Evolutionary conservation across 2,329 filamentous ascomycete species (phyloP), one percentile per base, ranked within the genome.

Genomic region (Reticulascus tulasneorum): DNA sequence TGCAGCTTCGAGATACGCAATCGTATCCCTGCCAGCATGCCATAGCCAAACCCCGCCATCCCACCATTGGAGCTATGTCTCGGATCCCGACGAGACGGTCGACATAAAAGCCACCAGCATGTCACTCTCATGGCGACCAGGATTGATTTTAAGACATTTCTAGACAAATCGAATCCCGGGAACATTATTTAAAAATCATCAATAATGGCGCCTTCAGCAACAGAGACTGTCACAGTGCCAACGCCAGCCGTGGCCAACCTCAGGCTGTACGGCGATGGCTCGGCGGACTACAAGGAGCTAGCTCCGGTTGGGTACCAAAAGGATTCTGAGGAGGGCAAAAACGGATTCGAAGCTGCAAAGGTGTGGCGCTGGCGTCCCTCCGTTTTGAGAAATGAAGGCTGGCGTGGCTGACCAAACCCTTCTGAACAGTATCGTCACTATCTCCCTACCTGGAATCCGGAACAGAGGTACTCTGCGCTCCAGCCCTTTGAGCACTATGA

Each of bases 401-500:
- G n/a, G n/a, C n/a, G n/a, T n/a, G n/a, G n/a, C n/a, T n/a, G n/a
- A n/a, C 20, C 31, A 33, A 20, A 38, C 20, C n/a, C 20, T n/a
- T 13, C 7, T 16, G 1, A 3, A 23, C 12, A 51, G 48, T 51
- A 48, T 19, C 46, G 46, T 37, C 46, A 51, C 46, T 84, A 84
- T 52, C 68, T 82, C 4, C 77, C 77, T 4, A 70, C 69, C 2
- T 82, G 77, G 76, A 64, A 77, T 45, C 63, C 70, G 38, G 67
- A 75, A 44, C 70, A 73, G 57, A 63, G 64, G 39, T 79, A 75
- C 45, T 66, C 77, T 38, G 75, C 80, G 11, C 64, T 81, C 11
- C 62, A 77, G 45, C 71, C 67, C 1, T 85, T 83, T 47, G 70
- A 81, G 49, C 77, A 82, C 47, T 69, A 71, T 38, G 80, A 85